Conservation (phyloP, 768 basidiomycete genomes). For the Leucocoprinus sp. region DNA sequence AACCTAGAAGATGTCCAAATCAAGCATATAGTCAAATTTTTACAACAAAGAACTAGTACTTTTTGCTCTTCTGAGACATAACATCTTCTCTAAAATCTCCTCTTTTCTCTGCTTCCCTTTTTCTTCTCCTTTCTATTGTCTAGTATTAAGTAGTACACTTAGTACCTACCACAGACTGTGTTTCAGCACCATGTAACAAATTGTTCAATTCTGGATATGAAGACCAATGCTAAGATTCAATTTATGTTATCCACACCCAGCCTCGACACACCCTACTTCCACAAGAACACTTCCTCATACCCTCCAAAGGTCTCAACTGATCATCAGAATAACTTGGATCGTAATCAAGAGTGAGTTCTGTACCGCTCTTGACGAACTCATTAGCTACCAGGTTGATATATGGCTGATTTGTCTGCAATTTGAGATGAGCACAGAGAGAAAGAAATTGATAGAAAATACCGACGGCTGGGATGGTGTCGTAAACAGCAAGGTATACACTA, state of each 20-base stretch:
- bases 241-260: conserved; percentile 5
- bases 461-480: conserved; percentile 53
- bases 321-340: conserved; percentile 32
- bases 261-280: conserved; percentile 7
- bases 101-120: too few species aligned
- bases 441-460: conserved; percentile 11
- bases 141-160: too few species aligned
- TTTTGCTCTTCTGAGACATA: too few species aligned
- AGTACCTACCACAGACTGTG: too few species aligned
- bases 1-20: too few species aligned
- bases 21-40: too few species aligned
- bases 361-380: conserved; percentile 36
- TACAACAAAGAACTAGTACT: too few species aligned
- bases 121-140: too few species aligned
- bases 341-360: conserved; percentile 62
- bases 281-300: conserved; percentile 13
- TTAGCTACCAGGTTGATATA: conserved; percentile 54
- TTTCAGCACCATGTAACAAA: too few species aligned
- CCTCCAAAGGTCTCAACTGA: not conserved
- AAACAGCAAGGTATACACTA: conserved; percentile 48
- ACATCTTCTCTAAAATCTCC: too few species aligned
- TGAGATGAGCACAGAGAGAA: not conserved
- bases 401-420: conserved; percentile 43
- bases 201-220: not conserved
- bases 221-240: not conserved